A percentile compares a stretch with the other conserved stretches of the same genome.
phyloP scores from a whole-genome alignment of 2,329 filamentous ascomycete species.

The Exophiala calicioides region DNA sequence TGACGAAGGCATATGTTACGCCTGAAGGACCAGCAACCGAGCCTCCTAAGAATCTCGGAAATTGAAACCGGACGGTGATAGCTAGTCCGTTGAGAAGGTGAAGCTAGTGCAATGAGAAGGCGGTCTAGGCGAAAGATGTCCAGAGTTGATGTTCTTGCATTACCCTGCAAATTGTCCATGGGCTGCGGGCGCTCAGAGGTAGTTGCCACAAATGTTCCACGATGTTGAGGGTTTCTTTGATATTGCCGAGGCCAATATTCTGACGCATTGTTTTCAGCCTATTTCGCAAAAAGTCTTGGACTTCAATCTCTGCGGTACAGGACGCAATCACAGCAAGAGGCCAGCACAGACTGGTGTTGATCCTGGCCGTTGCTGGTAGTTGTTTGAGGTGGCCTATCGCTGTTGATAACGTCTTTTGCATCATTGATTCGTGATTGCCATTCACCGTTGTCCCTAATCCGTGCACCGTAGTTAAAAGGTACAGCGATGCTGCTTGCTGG shows the following conservation, averaged over 20 bases:
- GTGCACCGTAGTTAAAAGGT: conserved; percentile 44
- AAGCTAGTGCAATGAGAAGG: too few relatives aligned
- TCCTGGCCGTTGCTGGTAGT: background rate
- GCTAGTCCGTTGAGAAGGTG: too few relatives aligned
- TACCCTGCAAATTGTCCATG: conserved; percentile 49
- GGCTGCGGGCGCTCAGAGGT: conserved; percentile 38
- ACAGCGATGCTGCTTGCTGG: conserved; percentile 49
- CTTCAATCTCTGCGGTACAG: background rate
- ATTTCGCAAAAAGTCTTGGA: background rate
- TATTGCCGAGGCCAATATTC: conserved; percentile 50
- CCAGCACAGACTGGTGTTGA: conserved; percentile 1
- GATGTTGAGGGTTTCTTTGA: conserved; percentile 46
- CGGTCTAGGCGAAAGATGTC: conserved; percentile 50
- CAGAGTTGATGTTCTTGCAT: conserved; percentile 52
- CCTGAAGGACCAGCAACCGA: conserved; percentile 59
- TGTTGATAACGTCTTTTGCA: background rate
- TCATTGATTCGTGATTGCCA: background rate
- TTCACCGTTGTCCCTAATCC: conserved; percentile 25
- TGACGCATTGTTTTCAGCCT: conserved; percentile 31
- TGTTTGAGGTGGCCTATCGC: background rate
- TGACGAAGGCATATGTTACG: conserved; percentile 85
- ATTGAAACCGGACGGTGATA: too few relatives aligned
- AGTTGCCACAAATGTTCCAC: conserved; percentile 48
- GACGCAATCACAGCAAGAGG: background rate
- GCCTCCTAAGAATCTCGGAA: conserved; percentile 42